Conservation (phyloP, 768 basidiomycete genomes). For the Rhodosporidiobolus odoratus region DNA sequence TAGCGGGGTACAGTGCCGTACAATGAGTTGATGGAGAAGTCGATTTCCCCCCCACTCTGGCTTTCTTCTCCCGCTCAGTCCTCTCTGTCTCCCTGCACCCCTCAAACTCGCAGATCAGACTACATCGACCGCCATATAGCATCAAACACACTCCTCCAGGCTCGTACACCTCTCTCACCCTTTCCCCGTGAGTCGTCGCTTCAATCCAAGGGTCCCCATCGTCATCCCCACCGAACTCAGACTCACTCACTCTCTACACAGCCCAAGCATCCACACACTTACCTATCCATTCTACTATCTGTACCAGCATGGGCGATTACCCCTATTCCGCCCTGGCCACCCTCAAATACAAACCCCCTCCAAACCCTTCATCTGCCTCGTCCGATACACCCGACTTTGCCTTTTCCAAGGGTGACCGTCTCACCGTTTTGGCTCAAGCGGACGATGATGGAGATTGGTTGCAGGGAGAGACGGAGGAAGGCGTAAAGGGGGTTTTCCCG, state of each 20-base stretch:
- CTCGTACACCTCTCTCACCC: background rate
- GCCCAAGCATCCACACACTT: background rate
- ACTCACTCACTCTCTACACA: background rate
- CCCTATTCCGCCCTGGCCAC: constrained; percentile 28
- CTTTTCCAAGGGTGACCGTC: constrained; percentile 23
- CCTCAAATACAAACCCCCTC: constrained; percentile 35
- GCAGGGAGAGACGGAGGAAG: constrained; percentile 15
- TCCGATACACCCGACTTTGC: background rate
- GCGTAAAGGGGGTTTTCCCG: constrained; percentile 30
- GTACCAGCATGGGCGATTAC: constrained; percentile 1
- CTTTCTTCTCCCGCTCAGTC: background rate
- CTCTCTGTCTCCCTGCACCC: too few relatives aligned
- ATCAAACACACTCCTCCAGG: background rate
- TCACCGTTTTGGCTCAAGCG: constrained; percentile 24
- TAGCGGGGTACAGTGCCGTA: too few relatives aligned
- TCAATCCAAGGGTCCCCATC: background rate
- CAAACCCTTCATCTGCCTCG: background rate
- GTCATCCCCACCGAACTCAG: background rate
- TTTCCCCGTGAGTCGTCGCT: background rate
- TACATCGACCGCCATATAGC: background rate
- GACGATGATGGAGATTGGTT: constrained; percentile 40
- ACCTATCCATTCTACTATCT: too few relatives aligned
- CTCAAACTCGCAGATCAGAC: background rate
- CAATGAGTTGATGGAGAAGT: too few relatives aligned
- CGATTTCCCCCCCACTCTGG: background rate